Evolutionary conservation across 169 alveolate species (phyloP).

Genomic region (Eimeria acervulina): DNA sequence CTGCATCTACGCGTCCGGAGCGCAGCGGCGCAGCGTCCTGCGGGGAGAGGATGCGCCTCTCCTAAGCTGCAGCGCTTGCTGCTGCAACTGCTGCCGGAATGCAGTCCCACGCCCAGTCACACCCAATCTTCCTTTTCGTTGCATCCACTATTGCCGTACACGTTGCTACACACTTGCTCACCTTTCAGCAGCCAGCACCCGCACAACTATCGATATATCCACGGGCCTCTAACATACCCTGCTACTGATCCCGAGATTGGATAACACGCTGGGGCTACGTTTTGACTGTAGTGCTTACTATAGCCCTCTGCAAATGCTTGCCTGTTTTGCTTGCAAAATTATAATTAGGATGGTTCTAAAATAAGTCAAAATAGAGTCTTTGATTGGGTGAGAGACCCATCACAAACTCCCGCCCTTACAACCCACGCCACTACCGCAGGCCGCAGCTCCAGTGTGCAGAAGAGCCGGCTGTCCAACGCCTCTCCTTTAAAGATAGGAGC

Average conservation of each 20-base stretch:
- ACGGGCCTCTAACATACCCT: neutral
- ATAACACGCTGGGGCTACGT: neutral
- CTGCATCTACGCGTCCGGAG: neutral
- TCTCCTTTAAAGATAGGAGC: neutral
- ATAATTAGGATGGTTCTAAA: neutral
- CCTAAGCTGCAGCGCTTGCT: neutral
- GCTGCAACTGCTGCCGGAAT: neutral
- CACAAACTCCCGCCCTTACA: neutral
- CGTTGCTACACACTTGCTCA: neutral
- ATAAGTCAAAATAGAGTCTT: neutral
- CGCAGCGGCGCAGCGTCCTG: neutral
- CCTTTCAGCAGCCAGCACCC: neutral
- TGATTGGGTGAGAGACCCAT: neutral
- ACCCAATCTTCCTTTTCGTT: neutral
- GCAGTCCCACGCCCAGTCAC: neutral
- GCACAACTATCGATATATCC: neutral
- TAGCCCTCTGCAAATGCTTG: neutral
- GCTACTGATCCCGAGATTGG: neutral
- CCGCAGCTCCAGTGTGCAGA: slow-evolving; percentile 1
- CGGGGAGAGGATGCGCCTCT: neutral
- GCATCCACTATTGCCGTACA: neutral
- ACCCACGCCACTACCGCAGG: neutral
- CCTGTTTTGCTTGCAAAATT: neutral
- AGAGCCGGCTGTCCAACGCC: neutral
- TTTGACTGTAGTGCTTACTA: neutral